A percentile compares a stretch with the other conserved stretches of the same genome.
These are phyloP conservation scores for Penicillium diatomitis DNA, from an alignment of 495 filamentous ascomycete genomes.

Conservation along the genomic window DNA sequence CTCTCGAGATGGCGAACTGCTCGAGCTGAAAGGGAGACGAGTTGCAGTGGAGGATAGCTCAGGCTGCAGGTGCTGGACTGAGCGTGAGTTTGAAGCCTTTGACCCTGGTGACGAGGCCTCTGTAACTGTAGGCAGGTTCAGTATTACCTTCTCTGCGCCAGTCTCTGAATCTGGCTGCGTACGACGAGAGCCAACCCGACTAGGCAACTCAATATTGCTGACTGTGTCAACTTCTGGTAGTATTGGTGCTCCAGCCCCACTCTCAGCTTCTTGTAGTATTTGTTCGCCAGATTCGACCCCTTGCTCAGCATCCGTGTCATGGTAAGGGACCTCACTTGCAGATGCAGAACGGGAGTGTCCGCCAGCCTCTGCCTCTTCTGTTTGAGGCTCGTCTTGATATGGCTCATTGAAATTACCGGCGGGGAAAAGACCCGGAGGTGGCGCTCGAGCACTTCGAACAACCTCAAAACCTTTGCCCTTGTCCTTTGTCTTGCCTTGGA, in stretches of 20 bases:
- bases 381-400: constrained; percentile 48
- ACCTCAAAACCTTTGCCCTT: constrained; percentile 94
- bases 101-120: constrained; percentile 11
- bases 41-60: constrained; percentile 25
- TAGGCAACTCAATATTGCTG: constrained; percentile 55
- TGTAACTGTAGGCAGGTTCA: constrained; percentile 14
- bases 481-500: constrained; percentile 77
- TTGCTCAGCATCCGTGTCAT: constrained; percentile 32
- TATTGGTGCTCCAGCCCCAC: constrained; percentile 31
- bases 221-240: constrained; percentile 55
- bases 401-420: constrained; percentile 41
- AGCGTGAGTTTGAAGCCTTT: constrained; percentile 2
- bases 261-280: constrained; percentile 4
- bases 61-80: constrained; percentile 21
- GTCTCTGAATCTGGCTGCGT: constrained; percentile 27
- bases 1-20: constrained; percentile 42
- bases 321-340: constrained; percentile 31
- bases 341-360: constrained; percentile 23
- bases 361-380: constrained; percentile 22
- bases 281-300: constrained; percentile 13
- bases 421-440: constrained; percentile 35
- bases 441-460: constrained; percentile 70
- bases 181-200: constrained; percentile 52
- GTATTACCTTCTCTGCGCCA: constrained; percentile 2
- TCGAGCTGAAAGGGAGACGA: constrained; percentile 51